phyloP scores from a whole-genome alignment of 495 filamentous ascomycete genomes.

The Tuber magnatum region DNA sequence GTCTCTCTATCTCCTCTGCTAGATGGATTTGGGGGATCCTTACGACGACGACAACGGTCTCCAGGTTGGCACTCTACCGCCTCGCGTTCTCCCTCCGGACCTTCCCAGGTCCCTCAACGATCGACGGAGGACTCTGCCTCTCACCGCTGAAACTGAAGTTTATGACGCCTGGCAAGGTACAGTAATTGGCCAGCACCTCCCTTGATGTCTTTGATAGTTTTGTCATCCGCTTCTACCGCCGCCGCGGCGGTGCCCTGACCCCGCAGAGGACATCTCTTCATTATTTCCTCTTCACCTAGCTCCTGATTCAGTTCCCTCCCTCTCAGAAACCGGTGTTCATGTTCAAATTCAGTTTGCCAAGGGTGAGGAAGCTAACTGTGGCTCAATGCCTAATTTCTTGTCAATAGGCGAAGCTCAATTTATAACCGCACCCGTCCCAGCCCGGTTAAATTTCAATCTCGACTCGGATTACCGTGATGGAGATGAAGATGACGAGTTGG shows the following conservation, averaged over 20 bases:
- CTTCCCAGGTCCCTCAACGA: slow-evolving; percentile 88
- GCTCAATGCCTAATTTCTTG: slow-evolving; percentile 20
- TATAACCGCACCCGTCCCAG: slow-evolving; percentile 72
- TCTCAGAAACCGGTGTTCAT: neutral
- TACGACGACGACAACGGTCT: slow-evolving; percentile 18
- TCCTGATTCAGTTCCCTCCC: neutral
- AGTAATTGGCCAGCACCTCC: slow-evolving; percentile 32
- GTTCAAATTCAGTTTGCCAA: neutral
- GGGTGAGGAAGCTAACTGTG: neutral
- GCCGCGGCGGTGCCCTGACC: neutral
- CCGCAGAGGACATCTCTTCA: neutral
- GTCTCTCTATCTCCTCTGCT: neutral
- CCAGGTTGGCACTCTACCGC: slow-evolving; percentile 42
- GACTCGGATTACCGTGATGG: slow-evolving; percentile 65
- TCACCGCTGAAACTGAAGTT: slow-evolving; percentile 74
- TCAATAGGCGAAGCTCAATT: slow-evolving; percentile 83
- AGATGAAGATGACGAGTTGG: slow-evolving; percentile 61
- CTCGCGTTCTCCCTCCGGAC: slow-evolving; percentile 66
- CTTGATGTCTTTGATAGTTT: slow-evolving; percentile 8
- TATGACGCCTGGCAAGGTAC: slow-evolving; percentile 98
- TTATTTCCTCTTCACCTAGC: neutral
- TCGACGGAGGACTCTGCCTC: slow-evolving; percentile 51
- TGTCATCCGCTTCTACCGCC: neutral
- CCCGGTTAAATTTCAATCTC: slow-evolving; percentile 68
- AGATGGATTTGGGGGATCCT: slow-evolving; percentile 53